Conservation (phyloP, 2,329 filamentous ascomycete genomes). For the Hypoxylon sp. region DNA sequence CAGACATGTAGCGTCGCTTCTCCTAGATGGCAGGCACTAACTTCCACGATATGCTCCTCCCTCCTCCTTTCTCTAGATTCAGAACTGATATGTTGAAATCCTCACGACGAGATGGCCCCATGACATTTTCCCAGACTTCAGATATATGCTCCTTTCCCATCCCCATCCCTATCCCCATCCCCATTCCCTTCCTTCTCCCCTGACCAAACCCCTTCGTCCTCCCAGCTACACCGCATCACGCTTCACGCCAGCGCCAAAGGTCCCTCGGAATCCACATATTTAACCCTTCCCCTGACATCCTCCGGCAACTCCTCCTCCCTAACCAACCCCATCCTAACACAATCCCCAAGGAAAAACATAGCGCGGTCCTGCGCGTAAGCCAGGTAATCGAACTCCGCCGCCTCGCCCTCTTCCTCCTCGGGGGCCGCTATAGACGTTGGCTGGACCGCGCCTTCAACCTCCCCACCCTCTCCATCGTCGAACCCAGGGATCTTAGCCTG, state of each 20-base stretch:
- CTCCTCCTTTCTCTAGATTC: not conserved
- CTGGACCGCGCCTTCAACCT: conserved; percentile 45
- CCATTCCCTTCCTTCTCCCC: not conserved
- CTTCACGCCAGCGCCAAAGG: not conserved
- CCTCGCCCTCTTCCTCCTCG: conserved; percentile 64
- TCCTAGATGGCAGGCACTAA: not conserved
- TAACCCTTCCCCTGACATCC: conserved; percentile 74
- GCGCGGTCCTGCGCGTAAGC: conserved; percentile 91
- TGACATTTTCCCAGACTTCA: not conserved
- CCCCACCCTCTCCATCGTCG: conserved; percentile 56
- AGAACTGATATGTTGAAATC: conserved; percentile 2
- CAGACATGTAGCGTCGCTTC: not conserved
- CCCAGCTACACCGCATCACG: too few relatives aligned
- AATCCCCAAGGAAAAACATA: conserved; percentile 95
- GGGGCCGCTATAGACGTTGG: conserved; percentile 35
- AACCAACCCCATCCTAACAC: conserved; percentile 81
- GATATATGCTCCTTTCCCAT: too few relatives aligned
- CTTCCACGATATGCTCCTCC: not conserved
- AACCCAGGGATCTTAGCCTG: conserved; percentile 89
- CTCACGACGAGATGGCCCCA: not conserved
- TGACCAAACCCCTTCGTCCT: not conserved
- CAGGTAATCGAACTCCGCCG: conserved; percentile 89
- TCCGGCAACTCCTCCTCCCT: conserved; percentile 82
- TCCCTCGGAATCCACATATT: conserved; percentile 74
- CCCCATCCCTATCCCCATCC: too few relatives aligned